Evolutionary conservation across 208 protist species (phyloP).

Genomic region (Wallacemonas collosoma): DNA sequence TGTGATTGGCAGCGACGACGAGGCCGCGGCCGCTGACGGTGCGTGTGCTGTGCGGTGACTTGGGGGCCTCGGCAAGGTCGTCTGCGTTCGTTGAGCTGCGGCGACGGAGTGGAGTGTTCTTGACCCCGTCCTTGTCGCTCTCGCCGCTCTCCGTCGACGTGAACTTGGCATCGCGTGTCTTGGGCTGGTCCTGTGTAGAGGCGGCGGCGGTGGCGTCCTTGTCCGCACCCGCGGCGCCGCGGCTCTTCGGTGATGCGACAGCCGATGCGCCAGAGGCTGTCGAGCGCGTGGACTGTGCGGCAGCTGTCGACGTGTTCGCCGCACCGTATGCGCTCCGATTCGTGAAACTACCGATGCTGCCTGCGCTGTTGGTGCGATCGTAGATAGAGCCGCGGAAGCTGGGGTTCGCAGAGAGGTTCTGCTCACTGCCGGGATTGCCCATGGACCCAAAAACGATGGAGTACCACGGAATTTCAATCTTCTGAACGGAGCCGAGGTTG

Average conservation of each 20-base stretch:
- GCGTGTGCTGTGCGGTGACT: constrained; percentile 15
- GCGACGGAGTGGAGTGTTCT: background rate
- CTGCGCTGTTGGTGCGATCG: constrained; percentile 2
- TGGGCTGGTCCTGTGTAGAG: background rate
- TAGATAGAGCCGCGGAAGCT: constrained; percentile 29
- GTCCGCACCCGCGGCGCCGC: constrained; percentile 17
- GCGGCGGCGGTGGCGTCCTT: constrained; percentile 12
- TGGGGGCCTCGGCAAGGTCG: constrained; percentile 15
- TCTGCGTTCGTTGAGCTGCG: background rate
- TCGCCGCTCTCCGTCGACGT: background rate
- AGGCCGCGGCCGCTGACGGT: constrained; percentile 15
- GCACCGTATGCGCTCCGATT: background rate
- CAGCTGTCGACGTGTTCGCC: background rate
- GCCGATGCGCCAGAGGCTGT: constrained; percentile 5
- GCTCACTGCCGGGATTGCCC: constrained; percentile 15
- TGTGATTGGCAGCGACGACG: constrained; percentile 10
- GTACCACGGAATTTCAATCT: constrained; percentile 44
- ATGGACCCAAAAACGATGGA: constrained; percentile 37
- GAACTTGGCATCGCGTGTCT: constrained; percentile 12
- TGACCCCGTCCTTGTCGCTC: background rate
- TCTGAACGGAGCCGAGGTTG: constrained; percentile 40
- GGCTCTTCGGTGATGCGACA: constrained; percentile 1
- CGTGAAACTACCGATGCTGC: constrained; percentile 4
- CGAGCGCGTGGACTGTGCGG: background rate
- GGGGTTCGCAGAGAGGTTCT: constrained; percentile 20